Evolutionary conservation across 306 rosid species (phyloP).

Genomic region (Abrus precatorius): DNA sequence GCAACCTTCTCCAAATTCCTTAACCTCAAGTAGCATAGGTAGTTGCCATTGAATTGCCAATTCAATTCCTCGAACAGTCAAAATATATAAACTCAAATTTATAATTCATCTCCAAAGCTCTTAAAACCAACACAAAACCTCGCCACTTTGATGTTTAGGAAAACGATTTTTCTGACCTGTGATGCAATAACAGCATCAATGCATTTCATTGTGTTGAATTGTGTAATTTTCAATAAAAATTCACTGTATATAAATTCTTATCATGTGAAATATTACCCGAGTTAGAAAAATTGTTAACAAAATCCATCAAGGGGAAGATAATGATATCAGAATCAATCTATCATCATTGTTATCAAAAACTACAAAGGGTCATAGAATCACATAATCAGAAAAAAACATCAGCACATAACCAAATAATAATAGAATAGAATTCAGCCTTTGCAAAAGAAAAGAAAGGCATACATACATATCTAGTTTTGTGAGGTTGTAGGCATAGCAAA

Average conservation of each 20-base stretch:
- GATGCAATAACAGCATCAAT: too few species aligned
- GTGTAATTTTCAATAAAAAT: too few species aligned
- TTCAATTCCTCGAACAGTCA: not conserved
- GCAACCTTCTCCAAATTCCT: conserved; percentile 2
- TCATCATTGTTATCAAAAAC: conserved; percentile 1
- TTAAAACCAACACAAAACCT: not conserved
- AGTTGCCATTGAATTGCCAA: not conserved
- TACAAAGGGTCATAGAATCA: not conserved
- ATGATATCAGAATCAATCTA: not conserved
- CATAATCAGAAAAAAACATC: not conserved
- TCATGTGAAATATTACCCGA: too few species aligned
- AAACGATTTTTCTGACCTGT: not conserved
- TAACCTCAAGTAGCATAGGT: not conserved
- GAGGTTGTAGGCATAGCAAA: conserved; percentile 81
- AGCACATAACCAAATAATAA: not conserved
- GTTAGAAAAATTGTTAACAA: too few species aligned
- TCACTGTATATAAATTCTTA: too few species aligned
- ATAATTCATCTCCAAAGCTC: conserved; percentile 30
- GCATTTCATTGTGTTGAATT: too few species aligned
- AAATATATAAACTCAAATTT: not conserved
- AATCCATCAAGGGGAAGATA: too few species aligned
- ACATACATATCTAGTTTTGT: conserved; percentile 76
- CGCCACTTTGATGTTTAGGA: conserved; percentile 9
- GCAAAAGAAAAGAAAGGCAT: not conserved
- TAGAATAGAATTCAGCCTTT: not conserved